A percentile compares a stretch with the other conserved stretches of the same genome.
These are phyloP conservation scores for Saitoella complicata DNA, from an alignment of 805 yeast species.

Conservation along the genomic window DNA sequence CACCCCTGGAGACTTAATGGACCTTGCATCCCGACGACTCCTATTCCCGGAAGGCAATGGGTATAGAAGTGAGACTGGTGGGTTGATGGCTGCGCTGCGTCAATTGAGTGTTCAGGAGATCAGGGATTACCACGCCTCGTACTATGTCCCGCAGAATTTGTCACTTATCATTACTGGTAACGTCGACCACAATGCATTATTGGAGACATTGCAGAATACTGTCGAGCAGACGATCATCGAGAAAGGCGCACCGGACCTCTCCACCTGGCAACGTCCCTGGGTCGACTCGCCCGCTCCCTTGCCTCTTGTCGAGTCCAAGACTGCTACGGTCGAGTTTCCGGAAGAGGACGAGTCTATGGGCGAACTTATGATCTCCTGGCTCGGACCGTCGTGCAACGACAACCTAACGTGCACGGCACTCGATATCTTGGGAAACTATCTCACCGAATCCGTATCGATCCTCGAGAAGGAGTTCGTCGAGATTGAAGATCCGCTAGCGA, in stretches of 20 bases:
- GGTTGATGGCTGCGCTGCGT: slow-evolving; percentile 62
- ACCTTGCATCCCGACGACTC: slow-evolving; percentile 15
- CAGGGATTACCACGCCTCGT: slow-evolving; percentile 49
- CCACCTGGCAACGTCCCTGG: slow-evolving; percentile 44
- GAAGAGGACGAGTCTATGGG: slow-evolving; percentile 79
- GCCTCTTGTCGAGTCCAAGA: slow-evolving; percentile 24
- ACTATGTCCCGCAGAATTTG: slow-evolving; percentile 71
- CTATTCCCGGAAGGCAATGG: slow-evolving; percentile 36
- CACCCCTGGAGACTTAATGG: slow-evolving; percentile 44
- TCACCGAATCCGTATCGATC: slow-evolving; percentile 61
- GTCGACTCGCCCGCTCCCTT: slow-evolving; percentile 42
- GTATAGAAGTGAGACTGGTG: slow-evolving; percentile 89
- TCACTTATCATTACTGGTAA: slow-evolving; percentile 76
- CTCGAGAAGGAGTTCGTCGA: slow-evolving; percentile 61
- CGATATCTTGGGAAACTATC: slow-evolving; percentile 52
- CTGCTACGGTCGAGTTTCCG: slow-evolving; percentile 57
- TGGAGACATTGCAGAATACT: slow-evolving; percentile 42
- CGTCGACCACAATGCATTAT: slow-evolving; percentile 57
- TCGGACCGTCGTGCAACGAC: slow-evolving; percentile 54
- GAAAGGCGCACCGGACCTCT: slow-evolving; percentile 16
- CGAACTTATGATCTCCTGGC: slow-evolving; percentile 57
- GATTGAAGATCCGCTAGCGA: slow-evolving; percentile 65
- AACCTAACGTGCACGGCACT: slow-evolving; percentile 46
- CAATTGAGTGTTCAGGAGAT: slow-evolving; percentile 57
- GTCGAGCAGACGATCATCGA: slow-evolving; percentile 31